Conservation (phyloP, 2,329 filamentous ascomycete species). For the Penicillium sp. region DNA sequence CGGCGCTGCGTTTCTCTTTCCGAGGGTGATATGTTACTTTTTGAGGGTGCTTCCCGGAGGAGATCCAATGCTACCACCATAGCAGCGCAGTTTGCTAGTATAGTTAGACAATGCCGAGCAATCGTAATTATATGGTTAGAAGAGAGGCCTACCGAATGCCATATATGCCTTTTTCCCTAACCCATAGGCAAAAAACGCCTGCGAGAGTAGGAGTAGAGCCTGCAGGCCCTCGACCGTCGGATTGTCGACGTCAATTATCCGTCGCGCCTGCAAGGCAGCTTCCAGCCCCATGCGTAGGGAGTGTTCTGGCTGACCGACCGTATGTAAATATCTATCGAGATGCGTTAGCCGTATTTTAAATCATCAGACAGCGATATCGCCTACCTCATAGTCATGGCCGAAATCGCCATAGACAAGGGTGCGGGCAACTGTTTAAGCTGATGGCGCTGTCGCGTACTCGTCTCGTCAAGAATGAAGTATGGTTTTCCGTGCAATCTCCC, state of each 20-base stretch:
- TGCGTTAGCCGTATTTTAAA: constrained; percentile 25
- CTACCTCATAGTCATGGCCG: constrained; percentile 66
- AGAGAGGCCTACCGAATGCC: constrained; percentile 66
- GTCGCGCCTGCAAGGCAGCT: constrained; percentile 70
- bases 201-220: constrained; percentile 73
- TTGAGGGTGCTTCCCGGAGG: constrained; percentile 73
- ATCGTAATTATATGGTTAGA: background rate
- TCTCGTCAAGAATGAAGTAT: constrained; percentile 80
- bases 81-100: constrained; percentile 70
- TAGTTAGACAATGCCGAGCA: constrained; percentile 4
- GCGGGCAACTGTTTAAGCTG: constrained; percentile 67
- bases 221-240: constrained; percentile 79
- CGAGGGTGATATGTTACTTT: constrained; percentile 64
- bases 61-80: constrained; percentile 84
- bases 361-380: constrained; percentile 15
- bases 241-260: constrained; percentile 76
- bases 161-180: constrained; percentile 86
- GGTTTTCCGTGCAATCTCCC: constrained; percentile 78
- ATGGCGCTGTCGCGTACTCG: constrained; percentile 71
- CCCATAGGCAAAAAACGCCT: constrained; percentile 76
- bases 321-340: constrained; percentile 67
- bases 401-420: constrained; percentile 57
- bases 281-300: constrained; percentile 72
- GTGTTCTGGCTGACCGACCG: constrained; percentile 69
- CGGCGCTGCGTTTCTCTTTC: constrained; percentile 78